These are phyloP conservation scores for Apophysomyces ossiformis DNA, from an alignment of 371 early-diverging fungal genomes.

Conservation along the genomic window DNA sequence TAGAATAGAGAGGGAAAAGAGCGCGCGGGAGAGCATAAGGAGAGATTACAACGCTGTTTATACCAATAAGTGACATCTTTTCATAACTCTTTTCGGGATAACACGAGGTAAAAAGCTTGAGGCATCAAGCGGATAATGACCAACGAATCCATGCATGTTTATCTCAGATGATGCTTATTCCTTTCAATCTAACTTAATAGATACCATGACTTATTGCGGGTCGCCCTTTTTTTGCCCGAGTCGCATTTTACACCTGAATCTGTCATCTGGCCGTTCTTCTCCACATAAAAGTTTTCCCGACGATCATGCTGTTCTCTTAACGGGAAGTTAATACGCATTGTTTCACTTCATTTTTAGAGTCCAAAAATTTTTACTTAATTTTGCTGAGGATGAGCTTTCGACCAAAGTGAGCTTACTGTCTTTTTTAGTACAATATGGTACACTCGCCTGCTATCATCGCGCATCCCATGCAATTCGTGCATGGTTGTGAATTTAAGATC, in stretches of 20 bases:
- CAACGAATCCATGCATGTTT: no score
- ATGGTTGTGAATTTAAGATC: slow-evolving; percentile 44
- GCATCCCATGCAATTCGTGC: slow-evolving; percentile 43
- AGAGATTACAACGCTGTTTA: no score
- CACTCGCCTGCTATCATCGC: slow-evolving; percentile 6
- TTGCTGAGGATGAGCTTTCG: not conserved
- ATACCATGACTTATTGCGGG: no score
- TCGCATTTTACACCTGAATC: not conserved
- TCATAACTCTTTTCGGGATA: no score
- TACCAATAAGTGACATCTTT: no score
- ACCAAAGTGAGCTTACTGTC: not conserved
- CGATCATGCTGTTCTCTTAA: slow-evolving; percentile 1
- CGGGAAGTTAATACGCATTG: not conserved
- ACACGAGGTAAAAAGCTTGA: no score
- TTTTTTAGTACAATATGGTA: slow-evolving; percentile 16
- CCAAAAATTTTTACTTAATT: not conserved
- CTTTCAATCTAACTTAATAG: no score
- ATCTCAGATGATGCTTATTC: no score
- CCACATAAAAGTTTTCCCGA: slow-evolving; percentile 4
- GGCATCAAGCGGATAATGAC: no score
- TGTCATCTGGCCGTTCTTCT: not conserved
- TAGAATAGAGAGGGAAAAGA: no score
- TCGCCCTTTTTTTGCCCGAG: no score
- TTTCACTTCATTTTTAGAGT: not conserved
- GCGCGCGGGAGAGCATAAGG: no score